Evolutionary conservation across 768 basidiomycete species (phyloP).

Genomic region (Rhodotorula babjevae): DNA sequence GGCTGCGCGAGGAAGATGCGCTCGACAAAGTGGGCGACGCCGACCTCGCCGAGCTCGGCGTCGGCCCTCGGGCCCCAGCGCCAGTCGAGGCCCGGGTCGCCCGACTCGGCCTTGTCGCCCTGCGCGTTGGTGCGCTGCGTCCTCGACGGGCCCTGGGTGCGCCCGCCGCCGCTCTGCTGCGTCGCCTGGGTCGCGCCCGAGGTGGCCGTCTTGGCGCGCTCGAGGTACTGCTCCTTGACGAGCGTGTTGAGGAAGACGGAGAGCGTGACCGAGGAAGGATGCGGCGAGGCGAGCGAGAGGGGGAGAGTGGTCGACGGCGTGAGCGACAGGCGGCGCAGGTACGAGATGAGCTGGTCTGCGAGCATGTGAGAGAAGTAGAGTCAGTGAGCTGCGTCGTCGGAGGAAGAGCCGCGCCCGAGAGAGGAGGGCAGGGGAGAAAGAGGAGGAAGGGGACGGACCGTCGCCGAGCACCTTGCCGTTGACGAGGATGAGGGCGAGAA

Average conservation of each 20-base stretch:
- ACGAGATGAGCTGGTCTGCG: slow-evolving; percentile 62
- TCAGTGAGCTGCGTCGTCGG: not conserved
- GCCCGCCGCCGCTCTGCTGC: not conserved
- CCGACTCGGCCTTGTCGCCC: slow-evolving; percentile 44
- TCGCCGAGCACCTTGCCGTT: slow-evolving; percentile 70
- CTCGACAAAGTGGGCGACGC: slow-evolving; percentile 67
- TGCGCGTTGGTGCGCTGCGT: slow-evolving; percentile 11
- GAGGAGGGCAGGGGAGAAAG: not conserved
- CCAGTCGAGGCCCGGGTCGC: slow-evolving; percentile 62
- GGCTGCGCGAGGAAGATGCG: slow-evolving; percentile 60
- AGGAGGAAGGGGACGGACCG: slow-evolving; percentile 52
- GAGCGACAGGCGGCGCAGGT: slow-evolving; percentile 67
- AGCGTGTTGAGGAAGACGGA: slow-evolving; percentile 65
- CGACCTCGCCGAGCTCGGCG: slow-evolving; percentile 74
- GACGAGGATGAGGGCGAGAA: slow-evolving; percentile 78
- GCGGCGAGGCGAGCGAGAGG: slow-evolving; percentile 50
- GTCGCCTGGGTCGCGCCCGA: slow-evolving; percentile 56
- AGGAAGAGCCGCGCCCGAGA: not conserved
- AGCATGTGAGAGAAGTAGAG: not conserved
- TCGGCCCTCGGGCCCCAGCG: slow-evolving; percentile 78
- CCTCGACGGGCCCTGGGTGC: not conserved
- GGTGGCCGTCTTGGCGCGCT: slow-evolving; percentile 50
- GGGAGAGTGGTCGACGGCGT: slow-evolving; percentile 54
- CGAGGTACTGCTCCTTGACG: slow-evolving; percentile 70
- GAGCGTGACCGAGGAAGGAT: slow-evolving; percentile 54